Base-by-base conservation (phyloP, 768 basidiomycete species). In the Austroboletus festivus region DNA sequence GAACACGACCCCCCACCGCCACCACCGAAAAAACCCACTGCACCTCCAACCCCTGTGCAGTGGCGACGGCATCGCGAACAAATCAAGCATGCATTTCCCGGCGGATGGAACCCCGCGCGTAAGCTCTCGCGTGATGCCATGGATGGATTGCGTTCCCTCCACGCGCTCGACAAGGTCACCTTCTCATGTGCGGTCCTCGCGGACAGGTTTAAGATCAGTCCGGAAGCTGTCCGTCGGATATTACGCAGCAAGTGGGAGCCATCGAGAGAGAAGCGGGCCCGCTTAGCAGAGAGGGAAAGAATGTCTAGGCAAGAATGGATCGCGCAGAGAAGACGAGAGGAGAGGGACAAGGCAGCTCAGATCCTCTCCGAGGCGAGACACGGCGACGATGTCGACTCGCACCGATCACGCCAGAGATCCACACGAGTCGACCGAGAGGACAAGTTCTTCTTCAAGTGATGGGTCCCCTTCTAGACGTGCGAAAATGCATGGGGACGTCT, bases 71-170 rank as follows among this genome's bases (percentile, higher is more conserved):
- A 86, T 65, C 77, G 80, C 37, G 63, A 69, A 38, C 58, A 68
- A 11, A 71, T 86, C 50, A 76, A 74, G 47, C 71, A 77, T 53
- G 58, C 64, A 4, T 86, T 85, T 60, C 85, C 84, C 22, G 65
- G 69, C 10, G 84, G 84, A 38, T 93, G 90, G 90, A 71, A 74
- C 42, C 91, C 91, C 21, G 85, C 85, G 48, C 83, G 81, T 58
- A 89, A 89, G 62, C 63, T 93, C 45, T 88, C 88, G 13, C 78
- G 86, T 46, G 84, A 87, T 57, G 89, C 89, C 30, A 93, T 93
- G 89, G 83, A 85, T 53, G 82, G 84, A 15, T 66, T 93, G 50
- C 80, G 86, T 33, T 74, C 80, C 39, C 72, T 93, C 47, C 78
- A 90, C 62, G 67, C 68, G 34, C 63, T 81, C 38, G 82, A 92